Percentiles rank a stretch among this genome's conserved stretches.
These are phyloP conservation scores for Penstemon davidsonii DNA, from an alignment of 257 asterid genomes.

Conservation along the genomic window DNA sequence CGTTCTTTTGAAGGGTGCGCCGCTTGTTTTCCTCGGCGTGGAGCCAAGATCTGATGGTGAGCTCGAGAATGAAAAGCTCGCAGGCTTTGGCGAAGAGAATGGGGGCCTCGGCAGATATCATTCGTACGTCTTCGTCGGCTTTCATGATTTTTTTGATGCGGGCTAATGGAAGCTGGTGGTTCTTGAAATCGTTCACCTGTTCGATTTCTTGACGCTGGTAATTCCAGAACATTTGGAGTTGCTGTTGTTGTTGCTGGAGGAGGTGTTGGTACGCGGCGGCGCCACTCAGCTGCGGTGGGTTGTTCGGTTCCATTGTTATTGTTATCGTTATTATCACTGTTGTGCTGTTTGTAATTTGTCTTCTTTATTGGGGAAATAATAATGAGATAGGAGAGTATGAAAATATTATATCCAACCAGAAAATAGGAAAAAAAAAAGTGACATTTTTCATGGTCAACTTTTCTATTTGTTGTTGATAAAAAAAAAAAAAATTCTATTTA, in stretches of 20 bases:
- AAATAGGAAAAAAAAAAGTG: background rate
- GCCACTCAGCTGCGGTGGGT: constrained; percentile 54
- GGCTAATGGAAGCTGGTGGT: constrained; percentile 86
- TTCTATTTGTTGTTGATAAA: background rate
- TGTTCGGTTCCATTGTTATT: constrained; percentile 58
- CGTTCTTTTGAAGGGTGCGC: constrained; percentile 84
- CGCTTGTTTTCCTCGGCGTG: constrained; percentile 98
- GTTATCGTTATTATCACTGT: background rate
- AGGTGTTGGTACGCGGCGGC: constrained; percentile 72
- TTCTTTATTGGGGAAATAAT: background rate
- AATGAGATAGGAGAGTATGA: background rate
- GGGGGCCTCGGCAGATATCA: constrained; percentile 97
- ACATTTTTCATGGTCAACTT: background rate
- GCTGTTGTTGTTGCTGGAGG: constrained; percentile 81
- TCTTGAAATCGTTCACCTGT: constrained; percentile 79
- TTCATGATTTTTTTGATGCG: constrained; percentile 95
- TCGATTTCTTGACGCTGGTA: constrained; percentile 77
- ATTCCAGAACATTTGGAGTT: constrained; percentile 76
- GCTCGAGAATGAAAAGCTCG: constrained; percentile 88
- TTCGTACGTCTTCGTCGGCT: constrained; percentile 92
- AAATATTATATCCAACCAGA: background rate
- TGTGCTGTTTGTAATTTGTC: background rate
- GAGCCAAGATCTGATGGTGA: constrained; percentile 90
- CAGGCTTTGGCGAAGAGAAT: constrained; percentile 90
- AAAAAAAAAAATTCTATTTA: too few species aligned